A percentile compares a stretch with the other conserved stretches of the same genome.
These are phyloP conservation scores for Alternaria ethzedia DNA, from an alignment of 2,329 filamentous ascomycete genomes.

Conservation along the genomic window DNA sequence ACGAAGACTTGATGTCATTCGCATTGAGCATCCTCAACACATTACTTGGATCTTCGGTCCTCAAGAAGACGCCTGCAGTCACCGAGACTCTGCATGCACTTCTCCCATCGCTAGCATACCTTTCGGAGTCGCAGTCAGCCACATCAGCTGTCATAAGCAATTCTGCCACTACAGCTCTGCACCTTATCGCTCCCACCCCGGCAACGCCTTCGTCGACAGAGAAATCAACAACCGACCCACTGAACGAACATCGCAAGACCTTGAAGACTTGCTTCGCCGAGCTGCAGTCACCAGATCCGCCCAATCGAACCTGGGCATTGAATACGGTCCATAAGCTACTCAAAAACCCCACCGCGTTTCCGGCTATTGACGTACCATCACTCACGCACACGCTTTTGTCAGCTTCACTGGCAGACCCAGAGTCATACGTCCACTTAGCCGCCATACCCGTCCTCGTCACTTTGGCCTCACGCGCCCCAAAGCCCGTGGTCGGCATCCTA, in stretches of 20 bases:
- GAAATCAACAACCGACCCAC: conserved; percentile 45
- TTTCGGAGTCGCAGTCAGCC: conserved; percentile 20
- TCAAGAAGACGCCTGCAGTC: conserved; percentile 37
- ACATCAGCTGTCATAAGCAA: conserved; percentile 31
- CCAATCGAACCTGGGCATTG: conserved; percentile 47
- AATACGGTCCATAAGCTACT: conserved; percentile 56
- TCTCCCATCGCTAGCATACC: conserved; percentile 27
- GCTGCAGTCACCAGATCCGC: conserved; percentile 43
- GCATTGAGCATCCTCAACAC: conserved; percentile 51
- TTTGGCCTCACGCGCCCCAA: conserved; percentile 67
- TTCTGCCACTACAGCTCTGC: conserved; percentile 51
- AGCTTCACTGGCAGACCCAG: conserved; percentile 67
- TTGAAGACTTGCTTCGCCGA: conserved; percentile 33
- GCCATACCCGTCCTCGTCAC: conserved; percentile 70
- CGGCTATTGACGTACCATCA: conserved; percentile 70
- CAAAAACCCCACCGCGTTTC: conserved; percentile 53
- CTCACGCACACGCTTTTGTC: conserved; percentile 69
- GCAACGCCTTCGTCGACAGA: conserved; percentile 36
- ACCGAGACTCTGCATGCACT: conserved; percentile 18
- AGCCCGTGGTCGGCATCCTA: conserved; percentile 66
- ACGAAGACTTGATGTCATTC: conserved; percentile 49
- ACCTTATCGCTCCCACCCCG: conserved; percentile 60
- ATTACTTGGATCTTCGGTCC: conserved; percentile 42
- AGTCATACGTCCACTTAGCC: conserved; percentile 75
- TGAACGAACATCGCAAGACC: conserved; percentile 53